phyloP scores from a whole-genome alignment of 2,329 filamentous ascomycete genomes.

The Polytolypa hystricis region DNA sequence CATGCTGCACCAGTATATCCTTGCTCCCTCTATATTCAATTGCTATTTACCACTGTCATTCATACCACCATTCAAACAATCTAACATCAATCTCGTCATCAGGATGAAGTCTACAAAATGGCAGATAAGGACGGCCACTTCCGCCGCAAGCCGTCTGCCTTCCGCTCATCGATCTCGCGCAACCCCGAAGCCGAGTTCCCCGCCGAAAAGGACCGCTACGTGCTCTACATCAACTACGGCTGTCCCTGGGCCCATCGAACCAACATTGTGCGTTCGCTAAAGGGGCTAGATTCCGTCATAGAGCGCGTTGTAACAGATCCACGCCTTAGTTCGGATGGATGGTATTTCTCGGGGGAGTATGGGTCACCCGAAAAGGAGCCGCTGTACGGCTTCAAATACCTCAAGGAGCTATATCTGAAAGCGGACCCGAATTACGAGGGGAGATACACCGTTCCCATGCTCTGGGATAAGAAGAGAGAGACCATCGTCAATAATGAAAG shows the following conservation, averaged over 20 bases:
- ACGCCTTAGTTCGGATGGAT: conserved; percentile 42
- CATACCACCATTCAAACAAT: not conserved
- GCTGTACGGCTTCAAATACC: conserved; percentile 56
- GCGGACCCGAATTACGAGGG: conserved; percentile 57
- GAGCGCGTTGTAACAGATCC: conserved; percentile 35
- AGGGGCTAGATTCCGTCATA: conserved; percentile 40
- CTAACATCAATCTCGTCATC: not conserved
- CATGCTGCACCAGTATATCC: not conserved
- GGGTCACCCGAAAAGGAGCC: conserved; percentile 53
- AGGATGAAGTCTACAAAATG: conserved; percentile 20
- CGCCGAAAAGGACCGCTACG: conserved; percentile 50
- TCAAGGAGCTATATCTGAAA: conserved; percentile 65
- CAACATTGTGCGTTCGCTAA: conserved; percentile 38
- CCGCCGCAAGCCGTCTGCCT: conserved; percentile 42
- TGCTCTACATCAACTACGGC: conserved; percentile 48
- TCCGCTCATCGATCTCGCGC: conserved; percentile 46
- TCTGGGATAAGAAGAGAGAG: conserved; percentile 66
- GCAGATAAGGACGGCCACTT: conserved; percentile 42
- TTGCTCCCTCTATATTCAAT: not conserved
- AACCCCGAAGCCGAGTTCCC: conserved; percentile 43
- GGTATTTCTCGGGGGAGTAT: conserved; percentile 61
- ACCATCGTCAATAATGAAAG: conserved; percentile 81
- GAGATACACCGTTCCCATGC: conserved; percentile 69
- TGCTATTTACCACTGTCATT: not conserved
- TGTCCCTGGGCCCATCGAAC: conserved; percentile 53